These are phyloP conservation scores for Nematocida homosporus DNA, from an alignment of 371 early-diverging fungal species.

Conservation along the genomic window DNA sequence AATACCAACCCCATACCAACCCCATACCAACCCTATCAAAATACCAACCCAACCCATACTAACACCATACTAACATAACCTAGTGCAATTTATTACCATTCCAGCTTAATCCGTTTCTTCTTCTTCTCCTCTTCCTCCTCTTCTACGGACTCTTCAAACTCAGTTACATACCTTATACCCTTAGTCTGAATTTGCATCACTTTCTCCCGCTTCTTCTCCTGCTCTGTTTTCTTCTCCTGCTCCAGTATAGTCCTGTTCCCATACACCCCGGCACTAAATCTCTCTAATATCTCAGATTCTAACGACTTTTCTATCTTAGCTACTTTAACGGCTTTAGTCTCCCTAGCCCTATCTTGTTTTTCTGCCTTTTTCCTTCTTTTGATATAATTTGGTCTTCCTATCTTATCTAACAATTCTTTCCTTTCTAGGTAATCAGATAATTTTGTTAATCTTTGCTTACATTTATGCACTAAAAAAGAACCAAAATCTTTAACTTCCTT, in stretches of 20 bases:
- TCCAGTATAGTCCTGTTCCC: slow-evolving; percentile 76
- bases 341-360: slow-evolving; percentile 79
- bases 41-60: no score
- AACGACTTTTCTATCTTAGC: slow-evolving; percentile 86
- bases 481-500: slow-evolving; percentile 85
- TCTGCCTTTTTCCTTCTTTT: slow-evolving; percentile 86
- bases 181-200: slow-evolving; percentile 56
- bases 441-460: slow-evolving; percentile 92
- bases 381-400: slow-evolving; percentile 65
- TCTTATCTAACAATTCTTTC: slow-evolving; percentile 80
- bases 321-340: slow-evolving; percentile 82
- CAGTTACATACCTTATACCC: slow-evolving; percentile 60
- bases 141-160: slow-evolving; percentile 60
- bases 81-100: slow-evolving; percentile 15
- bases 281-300: slow-evolving; percentile 87
- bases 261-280: slow-evolving; percentile 80
- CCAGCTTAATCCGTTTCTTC: slow-evolving; percentile 20
- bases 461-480: slow-evolving; percentile 81
- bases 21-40: no score
- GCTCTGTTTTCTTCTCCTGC: slow-evolving; percentile 69
- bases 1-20: neutral
- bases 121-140: slow-evolving; percentile 27
- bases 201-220: slow-evolving; percentile 64
- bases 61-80: neutral
- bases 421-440: slow-evolving; percentile 88